Percentiles rank a stretch among this genome's conserved stretches.
These are phyloP conservation scores for Suhomyces maxii DNA, from an alignment of 1,139 yeast species.

Conservation along the genomic window DNA sequence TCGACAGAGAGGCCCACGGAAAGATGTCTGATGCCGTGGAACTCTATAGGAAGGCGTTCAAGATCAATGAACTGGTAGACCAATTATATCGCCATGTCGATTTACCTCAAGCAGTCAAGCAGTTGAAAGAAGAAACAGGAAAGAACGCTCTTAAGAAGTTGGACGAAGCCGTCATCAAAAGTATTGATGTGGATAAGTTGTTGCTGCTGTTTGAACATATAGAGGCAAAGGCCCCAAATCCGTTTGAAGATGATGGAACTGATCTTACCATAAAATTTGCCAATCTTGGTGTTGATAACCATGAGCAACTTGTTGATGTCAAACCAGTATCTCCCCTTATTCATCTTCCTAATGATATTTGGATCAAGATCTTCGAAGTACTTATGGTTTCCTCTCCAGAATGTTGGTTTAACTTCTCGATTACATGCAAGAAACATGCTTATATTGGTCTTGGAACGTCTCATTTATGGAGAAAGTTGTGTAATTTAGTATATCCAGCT, in stretches of 20 bases:
- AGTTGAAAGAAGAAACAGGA: constrained; percentile 31
- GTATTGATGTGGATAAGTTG: constrained; percentile 39
- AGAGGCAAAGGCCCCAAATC: constrained; percentile 33
- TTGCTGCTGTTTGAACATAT: constrained; percentile 31
- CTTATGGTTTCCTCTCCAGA: constrained; percentile 57
- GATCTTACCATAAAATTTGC: constrained; percentile 32
- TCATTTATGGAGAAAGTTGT: constrained; percentile 57
- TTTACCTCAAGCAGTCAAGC: constrained; percentile 28
- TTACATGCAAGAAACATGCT: constrained; percentile 63
- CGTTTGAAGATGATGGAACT: constrained; percentile 19
- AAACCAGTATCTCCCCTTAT: constrained; percentile 57
- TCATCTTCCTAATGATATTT: constrained; percentile 63
- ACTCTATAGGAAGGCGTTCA: constrained; percentile 71
- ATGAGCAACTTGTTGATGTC: constrained; percentile 23
- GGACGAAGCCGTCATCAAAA: constrained; percentile 34
- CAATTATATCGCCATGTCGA: constrained; percentile 58
- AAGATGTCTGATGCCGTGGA: constrained; percentile 78
- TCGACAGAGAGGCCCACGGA: constrained; percentile 71
- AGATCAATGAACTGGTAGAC: constrained; percentile 67
- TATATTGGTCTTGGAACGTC: constrained; percentile 59
- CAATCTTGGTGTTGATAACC: constrained; percentile 28
- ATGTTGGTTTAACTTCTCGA: constrained; percentile 65
- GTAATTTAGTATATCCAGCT: constrained; percentile 54
- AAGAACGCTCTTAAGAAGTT: constrained; percentile 27
- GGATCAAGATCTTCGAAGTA: constrained; percentile 53